Evolutionary conservation across 129 eudicot species (phyloP).

Genomic region (Helianthus annuus): DNA sequence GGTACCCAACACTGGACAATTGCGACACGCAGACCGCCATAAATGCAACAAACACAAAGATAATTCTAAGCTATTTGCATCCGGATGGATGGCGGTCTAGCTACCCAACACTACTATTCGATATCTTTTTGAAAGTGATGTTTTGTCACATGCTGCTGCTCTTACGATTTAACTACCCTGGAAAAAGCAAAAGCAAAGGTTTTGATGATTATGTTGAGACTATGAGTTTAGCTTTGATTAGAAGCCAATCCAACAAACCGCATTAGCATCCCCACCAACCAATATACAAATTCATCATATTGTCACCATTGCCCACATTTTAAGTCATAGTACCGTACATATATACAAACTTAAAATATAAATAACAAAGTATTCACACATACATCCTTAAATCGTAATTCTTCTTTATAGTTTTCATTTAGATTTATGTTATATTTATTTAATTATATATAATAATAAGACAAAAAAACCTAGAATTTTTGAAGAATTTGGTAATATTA

Average conservation of each 20-base stretch:
- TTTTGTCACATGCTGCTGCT: slow-evolving; percentile 10
- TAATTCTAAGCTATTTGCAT: slow-evolving; percentile 16
- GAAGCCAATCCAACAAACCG: slow-evolving; percentile 38
- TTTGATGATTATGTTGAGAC: slow-evolving; percentile 22
- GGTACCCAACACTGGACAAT: slow-evolving; percentile 12
- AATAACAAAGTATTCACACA: background rate
- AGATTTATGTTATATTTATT: too few relatives aligned
- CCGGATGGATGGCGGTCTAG: background rate
- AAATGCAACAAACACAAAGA: background rate
- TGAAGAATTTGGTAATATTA: too few relatives aligned
- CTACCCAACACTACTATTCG: background rate
- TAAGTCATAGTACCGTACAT: slow-evolving; percentile 18
- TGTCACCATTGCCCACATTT: slow-evolving; percentile 38
- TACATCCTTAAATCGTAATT: too few relatives aligned
- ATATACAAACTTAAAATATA: background rate
- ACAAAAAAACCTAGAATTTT: too few relatives aligned
- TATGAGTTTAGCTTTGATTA: slow-evolving; percentile 36
- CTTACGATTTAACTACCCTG: slow-evolving; percentile 29
- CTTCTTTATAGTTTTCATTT: too few relatives aligned
- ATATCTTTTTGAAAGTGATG: slow-evolving; percentile 16
- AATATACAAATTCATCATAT: slow-evolving; percentile 32
- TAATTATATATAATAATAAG: too few relatives aligned
- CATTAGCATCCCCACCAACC: slow-evolving; percentile 37
- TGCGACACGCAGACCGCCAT: slow-evolving; percentile 24
- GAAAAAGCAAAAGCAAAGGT: slow-evolving; percentile 36